These are phyloP conservation scores for Pelargonium hybrid DNA, from an alignment of 441 rosid species.

Conservation along the genomic window DNA sequence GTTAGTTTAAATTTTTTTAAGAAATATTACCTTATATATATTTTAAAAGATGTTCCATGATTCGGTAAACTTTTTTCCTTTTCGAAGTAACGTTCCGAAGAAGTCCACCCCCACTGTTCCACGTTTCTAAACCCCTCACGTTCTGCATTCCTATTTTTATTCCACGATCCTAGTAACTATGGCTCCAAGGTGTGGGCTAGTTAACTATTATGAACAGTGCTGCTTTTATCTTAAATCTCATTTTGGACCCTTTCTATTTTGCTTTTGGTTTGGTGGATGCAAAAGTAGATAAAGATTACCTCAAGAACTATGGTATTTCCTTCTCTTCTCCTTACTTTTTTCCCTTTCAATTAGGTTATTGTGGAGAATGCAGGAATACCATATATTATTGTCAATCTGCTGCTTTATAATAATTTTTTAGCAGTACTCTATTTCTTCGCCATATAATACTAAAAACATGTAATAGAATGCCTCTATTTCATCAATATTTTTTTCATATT, in stretches of 20 bases:
- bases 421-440: not conserved
- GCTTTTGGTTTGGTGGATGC: slow-evolving; percentile 46
- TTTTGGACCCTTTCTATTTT: slow-evolving; percentile 17
- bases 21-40: too few species aligned
- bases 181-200: too few species aligned
- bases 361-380: not conserved
- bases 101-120: too few species aligned
- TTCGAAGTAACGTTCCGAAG: too few species aligned
- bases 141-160: too few species aligned
- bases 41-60: too few species aligned
- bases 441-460: not conserved
- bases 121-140: too few species aligned
- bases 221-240: not conserved
- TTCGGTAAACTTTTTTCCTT: too few species aligned
- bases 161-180: too few species aligned
- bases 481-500: not conserved
- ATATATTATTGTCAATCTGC: not conserved
- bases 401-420: not conserved
- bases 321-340: slow-evolving; percentile 5
- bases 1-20: too few species aligned
- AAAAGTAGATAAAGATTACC: slow-evolving; percentile 74
- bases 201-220: not conserved
- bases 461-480: not conserved
- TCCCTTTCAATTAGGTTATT: not conserved
- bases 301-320: slow-evolving; percentile 50